Evolutionary conservation across 192 early-diverging fungal genomes (phyloP).

Genomic region (Rhizophagus clarus): DNA sequence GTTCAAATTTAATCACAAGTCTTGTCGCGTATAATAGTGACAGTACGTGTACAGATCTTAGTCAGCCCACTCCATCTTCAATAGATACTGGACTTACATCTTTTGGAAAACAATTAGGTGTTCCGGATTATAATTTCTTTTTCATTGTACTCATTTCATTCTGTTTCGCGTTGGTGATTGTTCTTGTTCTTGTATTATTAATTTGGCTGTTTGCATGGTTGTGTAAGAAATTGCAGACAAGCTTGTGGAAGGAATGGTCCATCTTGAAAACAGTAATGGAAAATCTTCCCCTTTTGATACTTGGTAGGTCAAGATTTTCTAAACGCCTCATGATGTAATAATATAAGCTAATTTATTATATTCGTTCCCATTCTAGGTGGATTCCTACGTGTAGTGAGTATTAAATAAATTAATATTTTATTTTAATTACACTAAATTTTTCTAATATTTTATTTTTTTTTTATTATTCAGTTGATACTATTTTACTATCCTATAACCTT

Average conservation of each 20-base stretch:
- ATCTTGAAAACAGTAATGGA: neutral
- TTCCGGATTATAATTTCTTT: conserved; percentile 18
- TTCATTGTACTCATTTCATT: neutral
- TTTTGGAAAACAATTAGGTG: neutral
- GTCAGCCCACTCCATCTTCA: neutral
- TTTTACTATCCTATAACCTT: conserved; percentile 26
- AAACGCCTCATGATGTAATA: neutral
- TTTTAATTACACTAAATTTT: neutral
- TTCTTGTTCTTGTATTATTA: neutral
- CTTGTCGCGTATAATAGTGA: neutral
- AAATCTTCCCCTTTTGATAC: neutral
- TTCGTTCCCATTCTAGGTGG: neutral
- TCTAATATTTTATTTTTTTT: neutral
- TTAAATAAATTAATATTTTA: neutral
- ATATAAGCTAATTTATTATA: neutral
- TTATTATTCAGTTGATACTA: conserved; percentile 1
- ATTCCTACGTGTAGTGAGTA: conserved; percentile 22
- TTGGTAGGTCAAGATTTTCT: neutral
- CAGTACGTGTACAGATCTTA: neutral
- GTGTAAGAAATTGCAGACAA: neutral
- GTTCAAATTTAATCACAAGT: neutral
- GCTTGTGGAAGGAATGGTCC: conserved; percentile 2
- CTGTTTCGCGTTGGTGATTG: neutral
- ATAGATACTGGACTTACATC: neutral
- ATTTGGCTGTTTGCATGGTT: neutral